A percentile compares a stretch with the other conserved stretches of the same genome.
These are phyloP conservation scores for Protea cynaroides DNA, from an alignment of 164 flowering plant genomes.

Conservation along the genomic window DNA sequence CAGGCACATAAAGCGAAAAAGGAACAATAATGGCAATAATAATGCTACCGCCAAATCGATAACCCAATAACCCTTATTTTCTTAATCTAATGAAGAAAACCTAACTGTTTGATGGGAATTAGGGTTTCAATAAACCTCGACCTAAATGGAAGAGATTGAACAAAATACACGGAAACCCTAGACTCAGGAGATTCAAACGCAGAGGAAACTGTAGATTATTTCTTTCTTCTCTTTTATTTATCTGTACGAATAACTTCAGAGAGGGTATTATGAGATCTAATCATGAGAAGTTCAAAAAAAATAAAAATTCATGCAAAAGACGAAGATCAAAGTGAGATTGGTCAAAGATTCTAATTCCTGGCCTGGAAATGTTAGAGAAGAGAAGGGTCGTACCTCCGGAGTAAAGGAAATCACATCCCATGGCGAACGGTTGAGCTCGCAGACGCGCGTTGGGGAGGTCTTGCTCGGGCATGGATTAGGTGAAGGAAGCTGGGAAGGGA, in stretches of 20 bases:
- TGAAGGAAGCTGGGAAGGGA: background rate
- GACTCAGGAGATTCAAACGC: background rate
- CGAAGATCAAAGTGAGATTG: background rate
- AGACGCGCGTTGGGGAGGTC: background rate
- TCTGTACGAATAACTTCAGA: background rate
- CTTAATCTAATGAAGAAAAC: background rate
- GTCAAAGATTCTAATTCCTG: background rate
- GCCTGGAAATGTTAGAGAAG: background rate
- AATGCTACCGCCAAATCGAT: background rate
- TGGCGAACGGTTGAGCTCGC: slow-evolving; percentile 4
- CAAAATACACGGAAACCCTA: background rate
- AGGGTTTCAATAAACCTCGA: background rate
- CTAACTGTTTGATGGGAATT: background rate
- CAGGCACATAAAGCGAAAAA: background rate
- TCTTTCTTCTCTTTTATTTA: background rate
- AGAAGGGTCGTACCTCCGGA: background rate
- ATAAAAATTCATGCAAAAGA: background rate
- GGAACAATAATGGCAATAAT: background rate
- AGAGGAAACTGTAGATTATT: background rate
- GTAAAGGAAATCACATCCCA: background rate
- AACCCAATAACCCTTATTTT: background rate
- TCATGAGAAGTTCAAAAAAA: no score
- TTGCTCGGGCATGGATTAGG: background rate
- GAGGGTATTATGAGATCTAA: slow-evolving; percentile 1
- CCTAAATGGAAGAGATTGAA: background rate